Evolutionary conservation across 2,329 filamentous ascomycete genomes (phyloP).

Genomic region (Botrytis hyacinthi): DNA sequence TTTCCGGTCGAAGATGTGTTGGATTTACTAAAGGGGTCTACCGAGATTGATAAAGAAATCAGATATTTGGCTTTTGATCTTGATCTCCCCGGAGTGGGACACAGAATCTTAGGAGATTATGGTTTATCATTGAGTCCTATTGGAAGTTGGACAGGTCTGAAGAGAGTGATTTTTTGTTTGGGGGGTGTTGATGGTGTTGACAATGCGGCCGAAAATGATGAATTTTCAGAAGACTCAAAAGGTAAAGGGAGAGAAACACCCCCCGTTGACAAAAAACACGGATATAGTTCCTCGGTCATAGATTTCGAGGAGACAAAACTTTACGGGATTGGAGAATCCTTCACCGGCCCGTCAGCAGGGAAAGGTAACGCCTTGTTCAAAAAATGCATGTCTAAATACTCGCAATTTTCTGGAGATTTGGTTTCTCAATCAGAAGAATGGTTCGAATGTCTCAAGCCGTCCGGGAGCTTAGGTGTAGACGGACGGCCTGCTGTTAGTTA

Average conservation of each 20-base stretch:
- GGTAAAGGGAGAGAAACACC: neutral
- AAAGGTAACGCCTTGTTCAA: neutral
- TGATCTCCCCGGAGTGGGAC: neutral
- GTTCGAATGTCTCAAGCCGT: neutral
- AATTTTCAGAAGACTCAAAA: neutral
- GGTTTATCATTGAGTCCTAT: rapidly evolving
- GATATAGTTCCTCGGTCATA: neutral
- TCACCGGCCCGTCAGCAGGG: neutral
- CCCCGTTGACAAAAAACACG: rapidly evolving
- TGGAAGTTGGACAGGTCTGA: neutral
- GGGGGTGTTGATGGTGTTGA: neutral
- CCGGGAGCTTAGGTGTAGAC: neutral
- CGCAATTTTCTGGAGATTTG: neutral
- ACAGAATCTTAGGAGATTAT: rapidly evolving
- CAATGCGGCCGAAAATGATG: neutral
- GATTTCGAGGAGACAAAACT: neutral
- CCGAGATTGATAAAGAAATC: neutral
- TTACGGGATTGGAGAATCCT: neutral
- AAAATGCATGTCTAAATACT: neutral
- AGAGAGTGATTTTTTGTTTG: neutral
- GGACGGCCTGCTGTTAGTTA: neutral
- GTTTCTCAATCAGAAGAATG: neutral
- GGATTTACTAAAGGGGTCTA: neutral
- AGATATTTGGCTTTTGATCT: neutral
- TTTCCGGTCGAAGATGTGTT: neutral